Base-by-base conservation (phyloP, 2,329 filamentous ascomycete genomes). In the Epichloe aotearoae region DNA sequence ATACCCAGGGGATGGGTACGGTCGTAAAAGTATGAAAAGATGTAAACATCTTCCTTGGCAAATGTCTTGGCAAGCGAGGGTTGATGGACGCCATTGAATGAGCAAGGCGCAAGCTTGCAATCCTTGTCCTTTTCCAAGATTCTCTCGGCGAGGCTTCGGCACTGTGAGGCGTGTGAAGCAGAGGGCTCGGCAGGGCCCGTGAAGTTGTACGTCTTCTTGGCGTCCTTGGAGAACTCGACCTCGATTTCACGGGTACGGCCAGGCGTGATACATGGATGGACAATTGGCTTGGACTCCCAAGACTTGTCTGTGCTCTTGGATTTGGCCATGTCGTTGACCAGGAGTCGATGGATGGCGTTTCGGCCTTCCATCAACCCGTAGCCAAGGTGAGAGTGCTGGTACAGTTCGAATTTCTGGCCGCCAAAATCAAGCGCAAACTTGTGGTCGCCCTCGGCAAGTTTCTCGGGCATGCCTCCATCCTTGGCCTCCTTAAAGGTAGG, bases 21-120 rank as follows among this genome's bases (percentile, higher is more conserved):
- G 73, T 98, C 93, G 71, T 86, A 96, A 72, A 98, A 98, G 77
- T 95, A 98, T 33, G 88, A 95, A 70, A 98, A 91, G 59, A 97
- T 88, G 71, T 91, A 98, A 39, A 97, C 81, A 61, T 96, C 90
- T 69, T 97, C 91, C 55, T 77, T 79, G 26, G 87, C 74, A 62
- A 98, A 98, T 0, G 93, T 98, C 76, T 95, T 95, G 59, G 82
- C 83, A 46, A 98, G 77, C 20, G 86, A 84, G 10, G 93, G 93
- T 69, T 98, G 93, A 71, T 98, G 88, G 33, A 98, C 82, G 56
- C 93, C 93, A 66, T 95, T 95, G 81, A 98, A 98, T 1, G 93
- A 95, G 74, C 93, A 98, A n/a, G 93, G 93, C 0, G 86, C 79
- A 46, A 97, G 72, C 55, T 76, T 75, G 73, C 93, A 98, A 34